Conservation (phyloP, 306 rosid species). For the Gastrolobium villosum region DNA sequence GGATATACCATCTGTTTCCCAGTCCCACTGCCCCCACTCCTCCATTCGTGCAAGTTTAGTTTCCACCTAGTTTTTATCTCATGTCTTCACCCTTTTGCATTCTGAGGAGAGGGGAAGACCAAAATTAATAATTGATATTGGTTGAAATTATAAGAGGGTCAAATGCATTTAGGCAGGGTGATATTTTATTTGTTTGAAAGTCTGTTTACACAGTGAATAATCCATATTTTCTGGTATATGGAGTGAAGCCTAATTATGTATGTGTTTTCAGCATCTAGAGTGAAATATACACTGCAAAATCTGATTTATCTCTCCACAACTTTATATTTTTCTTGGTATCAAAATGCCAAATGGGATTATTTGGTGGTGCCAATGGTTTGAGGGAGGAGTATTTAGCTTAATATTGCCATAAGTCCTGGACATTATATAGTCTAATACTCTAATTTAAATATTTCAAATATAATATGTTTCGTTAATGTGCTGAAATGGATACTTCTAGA, state of each 20-base stretch:
- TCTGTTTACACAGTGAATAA: slow-evolving; percentile 10
- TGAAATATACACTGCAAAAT: neutral
- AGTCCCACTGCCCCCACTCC: neutral
- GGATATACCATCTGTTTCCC: neutral
- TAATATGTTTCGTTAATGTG: neutral
- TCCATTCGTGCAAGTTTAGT: neutral
- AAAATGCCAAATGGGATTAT: neutral
- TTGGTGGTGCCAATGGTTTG: slow-evolving; percentile 12
- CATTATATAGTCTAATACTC: neutral
- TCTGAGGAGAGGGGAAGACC: slow-evolving; percentile 13
- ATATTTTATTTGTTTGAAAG: slow-evolving; percentile 16
- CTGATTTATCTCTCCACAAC: neutral
- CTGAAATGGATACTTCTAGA: slow-evolving; percentile 9
- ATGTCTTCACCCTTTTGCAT: neutral
- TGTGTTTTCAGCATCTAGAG: neutral
- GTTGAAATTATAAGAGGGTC: neutral
- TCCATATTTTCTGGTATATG: slow-evolving; percentile 12
- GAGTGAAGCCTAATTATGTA: neutral
- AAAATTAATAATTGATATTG: neutral
- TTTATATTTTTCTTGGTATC: neutral
- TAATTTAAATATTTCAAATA: neutral
- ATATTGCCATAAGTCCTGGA: neutral
- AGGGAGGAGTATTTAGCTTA: neutral
- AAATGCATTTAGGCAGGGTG: neutral
- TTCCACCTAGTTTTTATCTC: neutral